Base-by-base conservation (phyloP, 2,329 filamentous ascomycete species). In the Clonostachys rosea region DNA sequence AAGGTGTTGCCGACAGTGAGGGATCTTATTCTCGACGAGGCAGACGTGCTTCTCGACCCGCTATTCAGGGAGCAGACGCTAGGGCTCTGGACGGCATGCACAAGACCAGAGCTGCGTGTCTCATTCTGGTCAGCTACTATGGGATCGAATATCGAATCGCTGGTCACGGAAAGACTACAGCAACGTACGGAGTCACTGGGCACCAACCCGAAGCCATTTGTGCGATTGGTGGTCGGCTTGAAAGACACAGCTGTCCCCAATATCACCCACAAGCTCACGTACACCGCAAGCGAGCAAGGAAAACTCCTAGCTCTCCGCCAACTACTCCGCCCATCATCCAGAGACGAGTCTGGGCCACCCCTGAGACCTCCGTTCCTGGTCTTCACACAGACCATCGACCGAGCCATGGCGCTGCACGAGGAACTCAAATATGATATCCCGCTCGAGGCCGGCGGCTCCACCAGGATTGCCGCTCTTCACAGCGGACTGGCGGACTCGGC, bases 91-190 rank as follows among this genome's bases (percentile, higher is more conserved):
- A 79, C 81, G 40, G 81, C 87, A 4, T 92, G 92, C 64, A 83
- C 74, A 3, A 84, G 85, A 54, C 74, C 81, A 4, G 68, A 76
- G n/a, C 73, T 97, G 9, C 80, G 84, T 20, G 76, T 90, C 5
- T 89, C 87, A 10, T 84, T 95, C 50, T 99, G 92, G 91, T 97
- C 94, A 13, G 94, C 94, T 13, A 99, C 94, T 0, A 96, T 99
- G 85, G 90, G 89, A 5, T 96, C 92, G 14, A 94, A 86, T 56
- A 88, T 97, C 40, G 94, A 99, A 69, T 75, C 84, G 17, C 73
- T 96, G 8, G 80, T 89, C 42, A 79, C 79, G 7, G 79, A 81
- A n/a, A 86, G 84, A 13, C 78, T 94, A 44, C 69, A 75, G 37
- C 68, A 74, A 9, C 76, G 84, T 35, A 75, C 66, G 44, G 61